Base-by-base conservation (phyloP, 108 stramenopile genomes). In the Cyclotella baltica region DNA sequence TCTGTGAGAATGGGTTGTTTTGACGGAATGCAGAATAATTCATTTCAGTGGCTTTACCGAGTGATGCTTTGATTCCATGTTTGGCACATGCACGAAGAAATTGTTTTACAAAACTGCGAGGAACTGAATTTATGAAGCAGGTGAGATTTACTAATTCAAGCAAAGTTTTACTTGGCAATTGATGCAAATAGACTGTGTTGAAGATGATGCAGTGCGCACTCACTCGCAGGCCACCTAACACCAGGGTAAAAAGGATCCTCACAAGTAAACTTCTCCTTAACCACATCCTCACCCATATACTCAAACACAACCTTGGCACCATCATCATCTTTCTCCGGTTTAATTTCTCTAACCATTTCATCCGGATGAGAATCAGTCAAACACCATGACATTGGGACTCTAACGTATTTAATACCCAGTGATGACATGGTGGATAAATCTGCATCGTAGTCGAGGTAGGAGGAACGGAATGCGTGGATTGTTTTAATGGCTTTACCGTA, bases 311-410 rank as follows among this genome's bases (percentile, higher is more conserved):
- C 31, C 3, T 48, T 30, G 19, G 64, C 79, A 16, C 55, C 63
- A 20, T 66, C 37, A 13, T 64, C 36, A 30, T 83, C 71, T 0
- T 65, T 67, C 40, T 69, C 78, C 20, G 51, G 62, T 43, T 47
- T 61, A 23, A 72, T 53, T 46, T 8, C 28, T 9, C 30, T 73
- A 16, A 77, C 81, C 61, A 79, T 67, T 20, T 38, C 37, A 1
- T 69, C 48, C 22, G 90, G 90, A 75, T 93, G 89, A 29, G 72
- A 37, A 58, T 89, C 87, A 1, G 90, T 89, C 62, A 84, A 79
- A 76, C 92, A 93, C 92, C 92, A 93, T 29, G 85, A 88, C 34
- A 90, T 71, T 13, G 92, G 92, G 31, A 93, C 84, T 27, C 92
- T 80, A 11, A 91, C 73, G 46, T 77, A 75, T 51, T 75, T 63